phyloP scores from a whole-genome alignment of 495 filamentous ascomycete species.

The Daldinia grandis region DNA sequence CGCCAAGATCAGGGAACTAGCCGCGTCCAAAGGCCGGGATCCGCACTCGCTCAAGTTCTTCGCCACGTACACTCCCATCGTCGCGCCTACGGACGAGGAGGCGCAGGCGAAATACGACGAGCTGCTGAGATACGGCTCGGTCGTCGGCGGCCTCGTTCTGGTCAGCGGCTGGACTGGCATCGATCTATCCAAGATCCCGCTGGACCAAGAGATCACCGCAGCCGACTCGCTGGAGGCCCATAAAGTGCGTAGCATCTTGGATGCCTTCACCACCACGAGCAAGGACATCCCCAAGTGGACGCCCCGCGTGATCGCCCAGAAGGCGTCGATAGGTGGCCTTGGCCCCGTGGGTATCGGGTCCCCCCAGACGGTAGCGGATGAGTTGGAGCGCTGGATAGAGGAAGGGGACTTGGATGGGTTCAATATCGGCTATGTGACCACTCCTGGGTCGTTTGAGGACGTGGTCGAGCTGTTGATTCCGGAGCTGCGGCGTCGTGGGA shows the following conservation, averaged over 20 bases:
- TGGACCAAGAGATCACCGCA: constrained; percentile 64
- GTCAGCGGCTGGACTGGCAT: constrained; percentile 71
- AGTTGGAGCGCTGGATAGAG: constrained; percentile 66
- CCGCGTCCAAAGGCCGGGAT: constrained; percentile 61
- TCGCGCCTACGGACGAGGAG: constrained; percentile 66
- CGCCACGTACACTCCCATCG: constrained; percentile 64
- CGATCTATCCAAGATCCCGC: constrained; percentile 64
- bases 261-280: constrained; percentile 60
- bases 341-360: constrained; percentile 65
- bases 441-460: constrained; percentile 56
- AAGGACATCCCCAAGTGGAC: constrained; percentile 63
- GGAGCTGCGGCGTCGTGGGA: constrained; percentile 50
- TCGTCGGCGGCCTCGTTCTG: constrained; percentile 65
- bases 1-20: constrained; percentile 62
- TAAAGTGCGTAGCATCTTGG: constrained; percentile 61
- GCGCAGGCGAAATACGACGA: constrained; percentile 63
- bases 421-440: constrained; percentile 60
- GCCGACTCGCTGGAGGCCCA: constrained; percentile 62
- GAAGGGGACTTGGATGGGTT: constrained; percentile 73
- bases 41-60: constrained; percentile 68
- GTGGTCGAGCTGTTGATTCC: constrained; percentile 57
- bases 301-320: constrained; percentile 62
- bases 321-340: constrained; percentile 64
- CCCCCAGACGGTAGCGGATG: constrained; percentile 64
- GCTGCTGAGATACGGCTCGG: constrained; percentile 60